Percentiles rank a stretch among this genome's conserved stretches.
Evolutionary conservation across 2,329 filamentous ascomycete genomes (phyloP).

Genomic region (Fusarium oxysporum): DNA sequence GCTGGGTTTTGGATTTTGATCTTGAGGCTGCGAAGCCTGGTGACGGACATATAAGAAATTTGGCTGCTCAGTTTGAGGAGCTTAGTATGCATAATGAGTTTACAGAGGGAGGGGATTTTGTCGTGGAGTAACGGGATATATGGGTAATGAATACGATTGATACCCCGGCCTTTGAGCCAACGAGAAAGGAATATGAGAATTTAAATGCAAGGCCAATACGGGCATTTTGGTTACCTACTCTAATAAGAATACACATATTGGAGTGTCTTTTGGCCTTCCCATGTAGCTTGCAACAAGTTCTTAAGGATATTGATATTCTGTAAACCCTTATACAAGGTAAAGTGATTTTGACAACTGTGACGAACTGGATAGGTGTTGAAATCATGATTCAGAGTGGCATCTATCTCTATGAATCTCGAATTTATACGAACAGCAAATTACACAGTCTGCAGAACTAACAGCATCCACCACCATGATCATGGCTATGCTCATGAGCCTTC

Average conservation of each 20-base stretch:
- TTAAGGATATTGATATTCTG: not conserved
- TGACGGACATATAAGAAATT: constrained; percentile 1
- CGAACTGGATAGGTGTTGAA: not conserved
- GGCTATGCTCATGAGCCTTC: constrained; percentile 25
- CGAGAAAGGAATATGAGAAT: not conserved
- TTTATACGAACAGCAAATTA: not conserved
- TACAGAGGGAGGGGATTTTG: constrained; percentile 20
- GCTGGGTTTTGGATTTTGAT: constrained; percentile 12
- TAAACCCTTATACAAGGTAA: accelerated
- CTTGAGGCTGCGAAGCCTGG: constrained; percentile 19
- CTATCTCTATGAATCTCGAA: too few species aligned
- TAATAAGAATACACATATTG: not conserved
- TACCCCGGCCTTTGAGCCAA: not conserved
- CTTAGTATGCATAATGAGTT: constrained; percentile 23
- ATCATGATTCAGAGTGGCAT: accelerated
- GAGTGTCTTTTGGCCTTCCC: accelerated
- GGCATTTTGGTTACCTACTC: too few species aligned
- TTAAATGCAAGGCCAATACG: too few species aligned
- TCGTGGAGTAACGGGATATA: not conserved
- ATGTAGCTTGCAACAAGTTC: too few species aligned
- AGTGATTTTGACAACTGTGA: not conserved
- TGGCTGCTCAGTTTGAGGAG: constrained; percentile 26
- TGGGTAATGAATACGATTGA: not conserved
- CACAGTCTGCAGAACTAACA: not conserved
- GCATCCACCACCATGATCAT: constrained; percentile 27